These are phyloP conservation scores for Fusarium mexicanum DNA, from an alignment of 2,329 filamentous ascomycete genomes.

Conservation along the genomic window DNA sequence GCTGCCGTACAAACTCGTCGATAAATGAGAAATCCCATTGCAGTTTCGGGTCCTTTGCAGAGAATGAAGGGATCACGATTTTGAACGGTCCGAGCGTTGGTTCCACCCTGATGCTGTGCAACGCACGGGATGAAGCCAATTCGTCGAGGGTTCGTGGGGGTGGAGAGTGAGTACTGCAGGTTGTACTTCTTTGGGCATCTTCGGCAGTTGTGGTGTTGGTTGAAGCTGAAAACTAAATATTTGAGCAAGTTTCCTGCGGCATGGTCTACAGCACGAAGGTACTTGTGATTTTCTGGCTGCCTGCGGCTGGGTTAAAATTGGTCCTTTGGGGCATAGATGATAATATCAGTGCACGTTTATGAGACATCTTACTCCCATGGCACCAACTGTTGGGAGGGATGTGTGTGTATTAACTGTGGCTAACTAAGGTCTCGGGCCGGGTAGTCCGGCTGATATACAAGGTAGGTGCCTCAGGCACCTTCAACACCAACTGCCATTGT, in stretches of 20 bases:
- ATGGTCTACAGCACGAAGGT: rapidly evolving
- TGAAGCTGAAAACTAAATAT: background rate
- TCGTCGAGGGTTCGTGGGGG: background rate
- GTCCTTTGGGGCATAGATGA: rapidly evolving
- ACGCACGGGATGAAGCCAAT: background rate
- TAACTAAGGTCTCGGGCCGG: no score
- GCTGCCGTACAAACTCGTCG: background rate
- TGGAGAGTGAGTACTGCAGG: background rate
- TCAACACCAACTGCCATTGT: no score
- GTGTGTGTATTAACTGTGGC: no score
- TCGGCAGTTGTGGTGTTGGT: background rate
- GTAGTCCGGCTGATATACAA: no score
- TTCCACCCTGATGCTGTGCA: background rate
- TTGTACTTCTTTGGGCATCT: background rate
- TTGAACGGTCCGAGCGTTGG: background rate
- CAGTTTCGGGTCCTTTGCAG: background rate
- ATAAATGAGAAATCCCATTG: background rate
- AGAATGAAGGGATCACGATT: background rate
- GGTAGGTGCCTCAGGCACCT: no score
- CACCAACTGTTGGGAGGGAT: no score
- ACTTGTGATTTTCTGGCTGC: rapidly evolving
- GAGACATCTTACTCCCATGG: background rate
- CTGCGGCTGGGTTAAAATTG: rapidly evolving
- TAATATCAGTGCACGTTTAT: background rate
- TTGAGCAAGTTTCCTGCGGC: no score